These are phyloP conservation scores for Hypoxylon rubiginosum DNA, from an alignment of 2,329 filamentous ascomycete genomes.

Conservation along the genomic window DNA sequence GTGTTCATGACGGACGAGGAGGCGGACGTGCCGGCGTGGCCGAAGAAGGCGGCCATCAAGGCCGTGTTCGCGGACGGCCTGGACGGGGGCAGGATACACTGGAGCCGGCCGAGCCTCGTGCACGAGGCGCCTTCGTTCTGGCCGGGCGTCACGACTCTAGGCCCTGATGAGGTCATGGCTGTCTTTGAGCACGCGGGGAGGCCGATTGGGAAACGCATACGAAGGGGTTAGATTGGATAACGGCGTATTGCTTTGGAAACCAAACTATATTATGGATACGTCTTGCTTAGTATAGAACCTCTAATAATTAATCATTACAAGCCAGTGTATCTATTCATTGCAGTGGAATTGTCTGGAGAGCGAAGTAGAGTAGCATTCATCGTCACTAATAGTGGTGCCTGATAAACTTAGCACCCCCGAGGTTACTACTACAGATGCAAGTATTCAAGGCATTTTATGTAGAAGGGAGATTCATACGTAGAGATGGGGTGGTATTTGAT, in stretches of 20 bases:
- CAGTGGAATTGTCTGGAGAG: too few relatives aligned
- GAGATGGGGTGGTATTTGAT: conserved; percentile 11
- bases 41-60: conserved; percentile 58
- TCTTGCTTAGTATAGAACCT: not conserved
- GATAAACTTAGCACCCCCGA: too few relatives aligned
- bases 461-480: not conserved
- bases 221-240: conserved; percentile 24
- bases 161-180: conserved; percentile 49
- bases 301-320: not conserved
- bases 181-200: conserved; percentile 50
- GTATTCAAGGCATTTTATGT: not conserved
- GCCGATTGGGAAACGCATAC: conserved; percentile 48
- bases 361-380: too few relatives aligned
- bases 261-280: not conserved
- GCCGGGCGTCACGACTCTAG: conserved; percentile 55
- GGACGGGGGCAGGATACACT: conserved; percentile 51
- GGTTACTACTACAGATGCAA: too few relatives aligned
- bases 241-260: conserved; percentile 1
- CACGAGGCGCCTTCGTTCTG: conserved; percentile 53
- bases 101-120: conserved; percentile 52
- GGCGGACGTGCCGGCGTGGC: conserved; percentile 54
- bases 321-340: not conserved
- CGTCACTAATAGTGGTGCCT: too few relatives aligned
- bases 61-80: conserved; percentile 55
- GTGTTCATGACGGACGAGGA: conserved; percentile 64